Evolutionary conservation across 1,139 yeast genomes (phyloP), one percentile per base, ranked within the genome.

Genomic region (Spathaspora sp.): DNA sequence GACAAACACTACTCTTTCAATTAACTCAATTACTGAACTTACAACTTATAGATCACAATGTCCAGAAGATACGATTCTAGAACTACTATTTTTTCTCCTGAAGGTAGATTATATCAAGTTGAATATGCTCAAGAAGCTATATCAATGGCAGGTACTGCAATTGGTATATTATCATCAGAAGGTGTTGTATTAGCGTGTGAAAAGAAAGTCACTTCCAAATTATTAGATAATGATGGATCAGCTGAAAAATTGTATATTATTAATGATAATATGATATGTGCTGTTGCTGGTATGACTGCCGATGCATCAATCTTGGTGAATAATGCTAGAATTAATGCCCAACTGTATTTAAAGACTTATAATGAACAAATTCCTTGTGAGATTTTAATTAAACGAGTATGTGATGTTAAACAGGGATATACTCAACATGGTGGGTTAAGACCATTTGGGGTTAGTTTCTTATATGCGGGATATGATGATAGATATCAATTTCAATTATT

Each of bases 351-450:
- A 59, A 84, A 87, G 65, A 81, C 88, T 18, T 95, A 89, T 68
- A 87, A 87, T 61, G 97, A 90, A 67, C 89, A 89, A 55, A 88
- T 93, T 46, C 97, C 97, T 17, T 88, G 95, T 54, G 98, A 91
- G 65, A 77, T 85, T 46, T 80, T 95, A 56, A 97, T 95, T 54
- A 88, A 90, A 63, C 78, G 86, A 55, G 78, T 95, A 54, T 90
- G 98, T 70, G 96, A 95, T 67, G 81, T 89, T 54, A 95, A 93
- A 69, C 99, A 95, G 67, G 97, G 98, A 15, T 95, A 95, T 68
- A 95, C 99, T 11, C 99, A 93, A 68, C 96, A 89, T 63, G 99
- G 99, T 61, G 99, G 99, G 40, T 78, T 93, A 62, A 84, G 99
- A 68, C 99, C 99, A 24, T 95, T 90, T 66, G 99, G 99, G 58